Base-by-base conservation (phyloP, 805 yeast genomes). In the Candida michaelii region DNA sequence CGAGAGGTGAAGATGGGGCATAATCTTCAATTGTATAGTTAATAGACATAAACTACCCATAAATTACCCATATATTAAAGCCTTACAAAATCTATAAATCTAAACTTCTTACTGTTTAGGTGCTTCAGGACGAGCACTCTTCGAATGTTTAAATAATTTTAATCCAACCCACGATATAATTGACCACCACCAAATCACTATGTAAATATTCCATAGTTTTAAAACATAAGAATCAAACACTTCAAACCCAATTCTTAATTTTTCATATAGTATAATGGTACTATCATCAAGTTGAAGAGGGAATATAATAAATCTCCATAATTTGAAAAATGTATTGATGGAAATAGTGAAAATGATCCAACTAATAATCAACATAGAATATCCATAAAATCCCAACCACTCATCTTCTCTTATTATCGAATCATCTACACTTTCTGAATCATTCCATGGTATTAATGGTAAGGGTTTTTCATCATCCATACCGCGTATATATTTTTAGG, bases 71-170 rank as follows among this genome's bases (percentile, higher is more conserved):
- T 19, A 12, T 15, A 10, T 5, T 17, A 13, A 6, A 21, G 5
- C 8, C 23, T 21, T 21, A 21, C 23, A 21, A 21, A 21, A 21
- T 36, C 34, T 33, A 33, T 31, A 31, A 30, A 3, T 35, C 16
- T 8, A 21, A 21, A 21, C 23, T 8, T 21, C 23, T 21, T 21
- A 21, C 23, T 8, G 5, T 21, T 5, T 8, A 19, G 15, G 19
- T 2, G 23, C 4, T 16, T 16, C 10, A 13, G n/a, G 29, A 41
- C 40, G 24, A 7, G 36, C 30, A 19, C 89, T 89, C 51, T 80
- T 83, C 16, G 93, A 83, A 56, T 87, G 93, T 43, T 89, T 69
- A 62, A 87, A 87, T 43, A 86, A 65, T 60, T 87, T 87, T 75
- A 86, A 71, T 27, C 93, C 90, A 34, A 81, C 69, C 95, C 95